Percentiles rank a stretch among this genome's conserved stretches.
phyloP scores from a whole-genome alignment of 148 eudicot species.

The Amaranthus cruentus region DNA sequence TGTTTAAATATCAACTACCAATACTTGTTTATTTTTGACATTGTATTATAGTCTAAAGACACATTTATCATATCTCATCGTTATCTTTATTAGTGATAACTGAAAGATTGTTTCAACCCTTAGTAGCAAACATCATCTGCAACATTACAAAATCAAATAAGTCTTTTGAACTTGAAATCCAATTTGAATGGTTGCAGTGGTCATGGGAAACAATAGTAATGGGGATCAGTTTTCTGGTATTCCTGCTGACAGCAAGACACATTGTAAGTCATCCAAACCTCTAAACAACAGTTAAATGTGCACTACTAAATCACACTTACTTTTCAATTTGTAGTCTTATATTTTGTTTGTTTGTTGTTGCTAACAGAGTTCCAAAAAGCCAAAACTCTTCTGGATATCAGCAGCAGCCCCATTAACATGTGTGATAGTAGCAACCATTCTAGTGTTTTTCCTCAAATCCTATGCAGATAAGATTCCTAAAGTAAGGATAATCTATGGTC shows the following conservation, averaged over 20 bases:
- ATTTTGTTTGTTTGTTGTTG: conserved; percentile 2
- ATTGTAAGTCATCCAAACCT: conserved; percentile 44
- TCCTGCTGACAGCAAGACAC: conserved; percentile 61
- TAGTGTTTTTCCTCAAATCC: conserved; percentile 51
- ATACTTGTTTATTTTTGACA: too few relatives aligned
- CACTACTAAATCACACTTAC: neutral
- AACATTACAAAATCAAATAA: neutral
- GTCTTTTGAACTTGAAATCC: neutral
- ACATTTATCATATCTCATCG: too few relatives aligned
- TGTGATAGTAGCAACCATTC: conserved; percentile 62
- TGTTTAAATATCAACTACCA: too few relatives aligned
- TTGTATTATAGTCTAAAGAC: too few relatives aligned
- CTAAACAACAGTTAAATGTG: neutral
- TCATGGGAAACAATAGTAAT: conserved; percentile 74
- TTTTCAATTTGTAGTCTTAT: neutral
- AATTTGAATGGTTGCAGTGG: conserved; percentile 60
- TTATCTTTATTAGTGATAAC: too few relatives aligned
- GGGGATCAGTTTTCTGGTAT: conserved; percentile 63
- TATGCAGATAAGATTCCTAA: conserved; percentile 42
- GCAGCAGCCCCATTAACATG: conserved; percentile 87
- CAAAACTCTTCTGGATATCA: conserved; percentile 78
- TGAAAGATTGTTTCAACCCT: neutral
- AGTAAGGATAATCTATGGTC: conserved; percentile 38
- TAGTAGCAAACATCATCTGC: neutral
- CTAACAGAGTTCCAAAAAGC: conserved; percentile 57